Conservation (phyloP, 345 rosid genomes). For the Populus alba region DNA sequence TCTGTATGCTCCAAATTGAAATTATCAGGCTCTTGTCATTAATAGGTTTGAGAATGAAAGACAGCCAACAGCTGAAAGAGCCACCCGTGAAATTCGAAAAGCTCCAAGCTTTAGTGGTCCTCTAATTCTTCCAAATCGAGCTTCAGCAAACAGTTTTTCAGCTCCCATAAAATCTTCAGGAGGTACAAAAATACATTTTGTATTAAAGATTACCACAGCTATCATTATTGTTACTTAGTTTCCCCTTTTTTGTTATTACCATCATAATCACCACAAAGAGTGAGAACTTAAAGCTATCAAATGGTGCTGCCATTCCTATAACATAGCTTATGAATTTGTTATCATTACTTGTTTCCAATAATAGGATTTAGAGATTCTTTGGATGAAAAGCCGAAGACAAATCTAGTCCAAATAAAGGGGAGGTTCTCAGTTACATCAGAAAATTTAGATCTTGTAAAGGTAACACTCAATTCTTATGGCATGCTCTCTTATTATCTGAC, state of each 20-base stretch:
- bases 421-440: constrained; percentile 97
- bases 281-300: neutral
- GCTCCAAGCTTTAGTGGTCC: constrained; percentile 98
- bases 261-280: neutral
- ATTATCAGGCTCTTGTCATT: constrained; percentile 12
- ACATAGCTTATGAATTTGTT: neutral
- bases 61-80: constrained; percentile 43
- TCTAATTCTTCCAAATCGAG: constrained; percentile 84
- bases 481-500: constrained; percentile 14
- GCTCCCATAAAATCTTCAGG: constrained; percentile 95
- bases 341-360: neutral
- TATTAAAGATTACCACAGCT: constrained; percentile 1
- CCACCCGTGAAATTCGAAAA: constrained; percentile 48
- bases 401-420: constrained; percentile 92
- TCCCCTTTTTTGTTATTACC: neutral
- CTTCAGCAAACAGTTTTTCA: constrained; percentile 96
- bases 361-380: constrained; percentile 84
- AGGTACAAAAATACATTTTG: constrained; percentile 43
- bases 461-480: constrained; percentile 28
- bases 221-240: constrained; percentile 3
- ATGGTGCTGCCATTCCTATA: neutral
- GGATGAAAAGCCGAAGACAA: constrained; percentile 91
- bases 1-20: constrained; percentile 10
- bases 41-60: constrained; percentile 65
- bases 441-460: constrained; percentile 92